Evolutionary conservation across 805 yeast species (phyloP).

Genomic region (Myxozyma vanderwaltii): DNA sequence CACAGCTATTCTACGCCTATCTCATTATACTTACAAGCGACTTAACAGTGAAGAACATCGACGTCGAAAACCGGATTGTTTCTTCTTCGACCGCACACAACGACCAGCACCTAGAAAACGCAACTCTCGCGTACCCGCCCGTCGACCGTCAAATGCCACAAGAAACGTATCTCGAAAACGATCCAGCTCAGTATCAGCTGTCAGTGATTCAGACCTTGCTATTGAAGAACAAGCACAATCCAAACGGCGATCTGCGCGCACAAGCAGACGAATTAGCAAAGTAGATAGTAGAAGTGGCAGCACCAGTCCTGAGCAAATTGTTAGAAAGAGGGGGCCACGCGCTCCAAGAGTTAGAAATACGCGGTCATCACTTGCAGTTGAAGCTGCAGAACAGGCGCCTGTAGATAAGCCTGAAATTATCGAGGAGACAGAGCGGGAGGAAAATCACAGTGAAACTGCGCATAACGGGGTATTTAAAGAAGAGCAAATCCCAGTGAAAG

Average conservation of each 20-base stretch:
- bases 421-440: background rate
- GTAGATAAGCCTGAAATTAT: background rate
- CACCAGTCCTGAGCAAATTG: background rate
- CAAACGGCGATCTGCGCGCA: constrained; percentile 14
- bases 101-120: constrained; percentile 10
- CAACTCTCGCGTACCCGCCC: constrained; percentile 14
- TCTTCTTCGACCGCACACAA: constrained; percentile 42
- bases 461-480: too few relatives aligned
- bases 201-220: constrained; percentile 12
- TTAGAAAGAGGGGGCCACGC: background rate
- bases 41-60: constrained; percentile 51
- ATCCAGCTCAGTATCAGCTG: constrained; percentile 15
- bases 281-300: background rate
- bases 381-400: background rate
- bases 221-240: constrained; percentile 7
- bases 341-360: background rate
- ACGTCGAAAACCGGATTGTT: constrained; percentile 49
- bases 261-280: constrained; percentile 10
- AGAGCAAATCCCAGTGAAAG: background rate
- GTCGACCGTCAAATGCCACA: constrained; percentile 9
- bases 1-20: background rate
- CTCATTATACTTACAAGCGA: background rate
- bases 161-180: constrained; percentile 18
- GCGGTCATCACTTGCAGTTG: background rate
- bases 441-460: background rate